Evolutionary conservation across 768 basidiomycete species (phyloP), one percentile per base, ranked within the genome.

Genomic region (Lactifluus subvellereus): DNA sequence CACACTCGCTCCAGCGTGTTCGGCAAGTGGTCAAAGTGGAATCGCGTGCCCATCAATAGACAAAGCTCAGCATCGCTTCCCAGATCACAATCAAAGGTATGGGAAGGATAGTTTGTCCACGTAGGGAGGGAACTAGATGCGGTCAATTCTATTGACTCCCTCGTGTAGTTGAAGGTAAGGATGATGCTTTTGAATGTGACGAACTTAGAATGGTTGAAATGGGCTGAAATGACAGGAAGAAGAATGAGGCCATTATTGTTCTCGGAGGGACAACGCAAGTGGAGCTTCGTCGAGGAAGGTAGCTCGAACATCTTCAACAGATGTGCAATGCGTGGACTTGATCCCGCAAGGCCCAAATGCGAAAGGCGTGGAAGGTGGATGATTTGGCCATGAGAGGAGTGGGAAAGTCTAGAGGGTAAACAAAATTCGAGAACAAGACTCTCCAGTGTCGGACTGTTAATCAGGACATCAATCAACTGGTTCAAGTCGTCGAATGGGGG

Each of bases 341-440:
- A 40, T 2, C 51, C 62, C 3, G 30, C n/a, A 22, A 59, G 22
- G 35, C 35, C 42, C 13, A 63, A 27, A 4, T 45, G 37, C 10
- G 56, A 48, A 59, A 63, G 62, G 6, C 6, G 42, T 14, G 62
- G 57, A 42, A 63, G 62, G 47, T n/a, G 37, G 27, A 63, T 38
- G 20, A 27, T 38, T 42, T 32, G 56, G 16, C 7, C 37, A 5
- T 3, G 13, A 10, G 45, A 10, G 8, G 4, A 16, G 22, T 59
- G 35, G 35, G 45, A 16, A 48, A 33, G 57, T 6, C 14, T 13
- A 20, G 27, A 1, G 22, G 56, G 56, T 42, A 63, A 48, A 47
- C 62, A 63, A 30, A 2, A 35, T 6, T 54, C 52, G 6, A 63
- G 52, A 16, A 27, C 45, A 42, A 58, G 57, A 6, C 16, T 22